phyloP scores from a whole-genome alignment of 352 stramenopile genomes.

The Pythium angustatum region DNA sequence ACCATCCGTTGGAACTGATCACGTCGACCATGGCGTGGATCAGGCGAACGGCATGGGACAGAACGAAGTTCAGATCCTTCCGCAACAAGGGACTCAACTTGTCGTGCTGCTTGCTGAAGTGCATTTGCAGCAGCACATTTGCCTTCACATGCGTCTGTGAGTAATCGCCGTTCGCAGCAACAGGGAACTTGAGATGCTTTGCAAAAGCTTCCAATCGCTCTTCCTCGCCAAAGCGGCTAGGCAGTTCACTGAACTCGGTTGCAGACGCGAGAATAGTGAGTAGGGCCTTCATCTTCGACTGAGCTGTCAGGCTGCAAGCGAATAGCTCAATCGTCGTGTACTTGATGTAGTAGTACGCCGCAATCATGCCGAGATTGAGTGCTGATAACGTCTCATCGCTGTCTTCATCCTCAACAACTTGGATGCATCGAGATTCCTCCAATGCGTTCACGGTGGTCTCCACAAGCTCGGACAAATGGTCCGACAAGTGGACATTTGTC shows the following conservation, averaged over 20 bases:
- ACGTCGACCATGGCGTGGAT: constrained; percentile 99
- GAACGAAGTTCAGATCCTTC: constrained; percentile 90
- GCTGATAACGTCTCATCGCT: constrained; percentile 91
- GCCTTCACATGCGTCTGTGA: constrained; percentile 95
- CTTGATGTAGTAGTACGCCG: constrained; percentile 99
- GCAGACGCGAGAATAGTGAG: constrained; percentile 96
- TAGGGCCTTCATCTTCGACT: constrained; percentile 96
- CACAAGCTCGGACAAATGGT: constrained; percentile 99
- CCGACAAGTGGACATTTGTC: constrained; percentile 92
- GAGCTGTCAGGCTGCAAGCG: constrained; percentile 94
- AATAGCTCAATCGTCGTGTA: constrained; percentile 99
- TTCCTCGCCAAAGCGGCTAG: constrained; percentile 94
- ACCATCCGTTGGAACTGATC: constrained; percentile 98
- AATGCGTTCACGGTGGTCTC: constrained; percentile 97
- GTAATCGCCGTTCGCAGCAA: constrained; percentile 88
- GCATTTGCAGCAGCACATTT: constrained; percentile 95
- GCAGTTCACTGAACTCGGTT: constrained; percentile 95
- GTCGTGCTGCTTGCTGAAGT: constrained; percentile 95
- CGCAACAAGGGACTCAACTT: constrained; percentile 91
- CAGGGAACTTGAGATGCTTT: constrained; percentile 92
- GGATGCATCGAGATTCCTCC: constrained; percentile 96
- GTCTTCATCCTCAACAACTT: constrained; percentile 91
- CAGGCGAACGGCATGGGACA: constrained; percentile 92
- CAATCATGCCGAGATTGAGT: constrained; percentile 99
- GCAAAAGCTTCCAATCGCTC: constrained; percentile 93